Conservation (phyloP, 352 stramenopile species). For the Phytophthora crassamura region DNA sequence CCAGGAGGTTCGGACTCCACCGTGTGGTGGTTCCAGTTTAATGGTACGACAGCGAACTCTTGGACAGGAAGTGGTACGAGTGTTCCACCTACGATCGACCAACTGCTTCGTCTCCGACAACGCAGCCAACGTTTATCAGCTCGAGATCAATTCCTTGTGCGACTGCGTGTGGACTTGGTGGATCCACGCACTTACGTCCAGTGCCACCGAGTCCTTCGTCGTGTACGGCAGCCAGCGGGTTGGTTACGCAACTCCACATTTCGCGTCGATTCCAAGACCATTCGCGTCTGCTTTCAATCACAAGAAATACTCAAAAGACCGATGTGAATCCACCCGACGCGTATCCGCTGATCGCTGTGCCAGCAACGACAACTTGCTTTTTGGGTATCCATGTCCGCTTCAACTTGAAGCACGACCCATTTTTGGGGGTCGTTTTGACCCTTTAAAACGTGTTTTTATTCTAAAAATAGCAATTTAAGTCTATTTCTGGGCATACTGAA, state of each 20-base stretch:
- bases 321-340: slow-evolving; percentile 32
- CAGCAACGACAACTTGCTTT: too few relatives aligned
- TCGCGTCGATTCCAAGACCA: slow-evolving; percentile 12
- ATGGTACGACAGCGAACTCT: neutral
- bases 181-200: slow-evolving; percentile 10
- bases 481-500: too few relatives aligned
- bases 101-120: slow-evolving; percentile 45
- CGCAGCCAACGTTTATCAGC: slow-evolving; percentile 38
- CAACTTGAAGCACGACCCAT: too few relatives aligned
- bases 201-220: slow-evolving; percentile 25
- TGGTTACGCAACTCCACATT: slow-evolving; percentile 25
- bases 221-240: slow-evolving; percentile 47
- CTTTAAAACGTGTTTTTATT: too few relatives aligned
- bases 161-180: slow-evolving; percentile 19
- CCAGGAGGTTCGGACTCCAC: slow-evolving; percentile 14
- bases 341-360: slow-evolving; percentile 34
- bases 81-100: slow-evolving; percentile 20
- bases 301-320: slow-evolving; percentile 7
- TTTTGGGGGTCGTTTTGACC: too few relatives aligned
- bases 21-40: slow-evolving; percentile 42
- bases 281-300: slow-evolving; percentile 35
- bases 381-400: too few relatives aligned
- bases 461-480: too few relatives aligned
- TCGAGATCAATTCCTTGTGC: slow-evolving; percentile 40
- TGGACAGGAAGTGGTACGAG: neutral